Percentiles rank a stretch among this genome's conserved stretches.
Conservation (phyloP, 1,139 yeast species). For the Lodderomyces parapsilosis region DNA sequence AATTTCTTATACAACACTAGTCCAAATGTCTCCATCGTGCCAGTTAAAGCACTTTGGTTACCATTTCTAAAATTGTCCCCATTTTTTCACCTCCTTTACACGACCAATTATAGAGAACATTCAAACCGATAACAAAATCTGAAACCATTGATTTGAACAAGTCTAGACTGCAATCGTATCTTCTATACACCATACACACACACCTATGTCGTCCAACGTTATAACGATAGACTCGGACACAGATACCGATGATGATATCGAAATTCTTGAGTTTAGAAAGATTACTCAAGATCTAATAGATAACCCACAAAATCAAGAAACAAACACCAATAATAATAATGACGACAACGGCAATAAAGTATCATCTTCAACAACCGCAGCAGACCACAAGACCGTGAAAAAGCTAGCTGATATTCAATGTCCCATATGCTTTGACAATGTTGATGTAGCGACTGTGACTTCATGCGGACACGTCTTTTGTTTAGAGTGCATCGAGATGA, state of each 20-base stretch:
- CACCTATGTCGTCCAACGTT: background rate
- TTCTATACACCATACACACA: background rate
- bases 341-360: background rate
- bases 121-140: background rate
- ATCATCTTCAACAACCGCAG: conserved; percentile 1
- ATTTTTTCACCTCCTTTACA: too few species aligned
- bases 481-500: conserved; percentile 43
- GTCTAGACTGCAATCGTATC: background rate
- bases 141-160: too few species aligned
- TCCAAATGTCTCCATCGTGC: too few species aligned
- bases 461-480: conserved; percentile 49
- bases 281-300: conserved; percentile 36
- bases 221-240: background rate
- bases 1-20: too few species aligned
- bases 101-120: too few species aligned
- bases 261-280: conserved; percentile 37
- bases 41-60: too few species aligned
- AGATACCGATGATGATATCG: conserved; percentile 30
- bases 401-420: conserved; percentile 40
- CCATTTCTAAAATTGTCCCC: too few species aligned
- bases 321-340: background rate
- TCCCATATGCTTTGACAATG: conserved; percentile 48
- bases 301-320: conserved; percentile 20
- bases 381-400: conserved; percentile 26
- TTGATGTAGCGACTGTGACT: conserved; percentile 41